Evolutionary conservation across 345 rosid species (phyloP).

Genomic region (Kandelia obovata): DNA sequence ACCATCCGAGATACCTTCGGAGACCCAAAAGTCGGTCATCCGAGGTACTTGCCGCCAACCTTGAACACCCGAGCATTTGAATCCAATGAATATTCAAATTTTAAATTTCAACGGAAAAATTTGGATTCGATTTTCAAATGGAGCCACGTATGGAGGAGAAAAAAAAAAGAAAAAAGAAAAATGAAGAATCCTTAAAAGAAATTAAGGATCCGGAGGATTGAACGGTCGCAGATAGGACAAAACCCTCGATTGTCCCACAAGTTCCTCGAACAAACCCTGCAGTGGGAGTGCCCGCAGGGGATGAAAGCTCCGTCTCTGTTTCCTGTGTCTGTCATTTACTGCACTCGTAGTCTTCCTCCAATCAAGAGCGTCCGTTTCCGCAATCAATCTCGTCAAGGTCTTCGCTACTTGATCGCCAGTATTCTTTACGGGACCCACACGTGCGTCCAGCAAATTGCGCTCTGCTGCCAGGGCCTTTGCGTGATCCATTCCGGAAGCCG

Average conservation of each 20-base stretch:
- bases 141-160: too few relatives aligned
- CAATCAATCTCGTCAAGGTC: constrained; percentile 69
- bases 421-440: constrained; percentile 15
- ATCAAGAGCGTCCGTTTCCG: constrained; percentile 65
- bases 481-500: constrained; percentile 46
- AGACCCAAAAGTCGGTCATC: too few relatives aligned
- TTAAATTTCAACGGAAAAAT: too few relatives aligned
- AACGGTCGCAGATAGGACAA: constrained; percentile 77
- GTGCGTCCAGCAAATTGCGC: constrained; percentile 33
- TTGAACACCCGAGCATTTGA: too few relatives aligned
- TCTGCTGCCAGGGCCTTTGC: constrained; percentile 83
- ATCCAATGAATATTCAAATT: too few relatives aligned
- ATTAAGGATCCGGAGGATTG: constrained; percentile 68
- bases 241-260: constrained; percentile 56
- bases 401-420: constrained; percentile 26
- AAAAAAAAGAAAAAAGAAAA: too few relatives aligned
- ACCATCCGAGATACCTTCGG: too few relatives aligned
- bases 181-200: constrained; percentile 33
- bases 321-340: not conserved
- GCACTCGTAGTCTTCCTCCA: constrained; percentile 10
- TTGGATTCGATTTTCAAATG: too few relatives aligned
- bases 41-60: too few relatives aligned
- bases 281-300: constrained; percentile 86
- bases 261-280: constrained; percentile 73
- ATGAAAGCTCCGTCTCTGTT: constrained; percentile 57